Conservation (phyloP, 1,284 basidiomycete genomes). For the Marasmius tenuissimus region DNA sequence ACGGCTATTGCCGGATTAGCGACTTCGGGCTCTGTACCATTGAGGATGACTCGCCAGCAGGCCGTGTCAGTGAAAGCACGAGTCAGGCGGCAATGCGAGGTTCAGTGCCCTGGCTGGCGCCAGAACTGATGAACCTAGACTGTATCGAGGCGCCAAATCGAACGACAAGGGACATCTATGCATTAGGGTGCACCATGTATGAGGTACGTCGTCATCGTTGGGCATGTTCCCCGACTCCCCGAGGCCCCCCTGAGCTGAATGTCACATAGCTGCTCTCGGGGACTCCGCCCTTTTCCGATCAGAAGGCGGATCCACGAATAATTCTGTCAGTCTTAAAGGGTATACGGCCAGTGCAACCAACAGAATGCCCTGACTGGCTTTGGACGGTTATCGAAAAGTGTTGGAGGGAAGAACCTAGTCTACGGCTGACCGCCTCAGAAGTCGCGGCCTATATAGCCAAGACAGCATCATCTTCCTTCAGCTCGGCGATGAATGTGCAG, state of each 20-base stretch:
- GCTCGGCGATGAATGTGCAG: too few species aligned
- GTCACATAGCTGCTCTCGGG: not conserved
- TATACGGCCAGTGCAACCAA: not conserved
- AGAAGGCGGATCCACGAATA: not conserved
- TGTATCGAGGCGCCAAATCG: not conserved
- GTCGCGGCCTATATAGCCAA: not conserved
- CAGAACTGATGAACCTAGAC: constrained; percentile 6
- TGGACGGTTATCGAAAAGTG: not conserved
- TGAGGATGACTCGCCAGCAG: not conserved
- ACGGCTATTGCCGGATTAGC: constrained; percentile 1
- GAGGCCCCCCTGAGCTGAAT: not conserved
- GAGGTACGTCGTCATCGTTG: not conserved
- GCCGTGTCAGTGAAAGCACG: not conserved
- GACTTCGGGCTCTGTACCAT: constrained; percentile 9
- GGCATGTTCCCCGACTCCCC: not conserved
- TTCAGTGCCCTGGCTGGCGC: constrained; percentile 8
- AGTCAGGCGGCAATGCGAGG: not conserved
- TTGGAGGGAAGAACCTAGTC: not conserved
- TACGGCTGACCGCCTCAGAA: not conserved
- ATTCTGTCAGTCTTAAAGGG: not conserved
- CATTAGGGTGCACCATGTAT: constrained; percentile 9
- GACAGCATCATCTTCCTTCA: too few species aligned
- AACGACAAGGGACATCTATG: constrained; percentile 8
- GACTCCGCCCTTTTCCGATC: not conserved
- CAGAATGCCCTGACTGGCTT: not conserved